Evolutionary conservation across 768 basidiomycete genomes (phyloP).

Genomic region (Mycena epipterygia): DNA sequence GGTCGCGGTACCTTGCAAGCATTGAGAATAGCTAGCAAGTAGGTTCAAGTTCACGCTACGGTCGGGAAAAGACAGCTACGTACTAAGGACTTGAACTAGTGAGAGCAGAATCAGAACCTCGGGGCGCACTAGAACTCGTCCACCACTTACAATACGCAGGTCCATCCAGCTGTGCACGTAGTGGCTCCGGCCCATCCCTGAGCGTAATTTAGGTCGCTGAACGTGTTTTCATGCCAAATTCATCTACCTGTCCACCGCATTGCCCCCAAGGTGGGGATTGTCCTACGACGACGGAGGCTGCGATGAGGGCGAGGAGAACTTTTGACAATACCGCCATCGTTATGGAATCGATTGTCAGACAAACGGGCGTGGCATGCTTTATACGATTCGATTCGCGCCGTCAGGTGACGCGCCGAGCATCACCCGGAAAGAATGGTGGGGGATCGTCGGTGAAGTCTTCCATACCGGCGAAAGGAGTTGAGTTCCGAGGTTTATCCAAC

Average conservation of each 20-base stretch:
- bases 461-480: conserved; percentile 31
- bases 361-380: conserved; percentile 28
- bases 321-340: conserved; percentile 37
- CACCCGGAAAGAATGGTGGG: conserved; percentile 35
- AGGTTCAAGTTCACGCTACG: conserved; percentile 15
- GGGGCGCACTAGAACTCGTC: conserved; percentile 15
- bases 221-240: conserved; percentile 20
- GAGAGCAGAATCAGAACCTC: conserved; percentile 24
- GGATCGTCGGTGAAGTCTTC: conserved; percentile 32
- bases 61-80: conserved; percentile 18
- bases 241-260: conserved; percentile 33
- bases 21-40: conserved; percentile 37
- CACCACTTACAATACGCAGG: conserved; percentile 36
- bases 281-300: conserved; percentile 34
- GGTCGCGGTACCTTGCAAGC: conserved; percentile 31
- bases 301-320: conserved; percentile 37
- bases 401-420: conserved; percentile 32
- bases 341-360: conserved; percentile 27
- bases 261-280: conserved; percentile 34
- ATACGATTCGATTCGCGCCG: conserved; percentile 29
- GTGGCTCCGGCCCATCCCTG: conserved; percentile 35
- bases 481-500: conserved; percentile 36
- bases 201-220: conserved; percentile 21
- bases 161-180: conserved; percentile 37
- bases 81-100: conserved; percentile 32